Percentiles rank a stretch among this genome's conserved stretches.
These are phyloP conservation scores for Fomitiporia mediterranea DNA, from an alignment of 1,284 basidiomycete genomes.

Conservation along the genomic window DNA sequence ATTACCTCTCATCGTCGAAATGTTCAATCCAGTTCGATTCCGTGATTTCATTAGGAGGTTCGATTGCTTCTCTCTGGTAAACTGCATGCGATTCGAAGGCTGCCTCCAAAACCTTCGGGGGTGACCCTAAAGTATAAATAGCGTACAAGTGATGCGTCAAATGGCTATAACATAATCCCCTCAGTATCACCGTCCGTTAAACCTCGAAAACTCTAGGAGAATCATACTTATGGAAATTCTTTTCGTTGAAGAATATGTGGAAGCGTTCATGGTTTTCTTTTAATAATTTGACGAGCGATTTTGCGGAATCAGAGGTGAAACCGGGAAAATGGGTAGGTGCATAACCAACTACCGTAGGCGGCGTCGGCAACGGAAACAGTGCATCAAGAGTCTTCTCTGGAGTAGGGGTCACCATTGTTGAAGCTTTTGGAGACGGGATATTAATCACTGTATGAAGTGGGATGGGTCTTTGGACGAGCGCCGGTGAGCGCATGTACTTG, in stretches of 20 bases:
- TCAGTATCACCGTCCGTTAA: neutral
- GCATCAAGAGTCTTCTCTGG: conserved; percentile 23
- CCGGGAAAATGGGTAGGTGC: conserved; percentile 37
- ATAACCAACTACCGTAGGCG: conserved; percentile 24
- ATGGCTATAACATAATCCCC: conserved; percentile 36
- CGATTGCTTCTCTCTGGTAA: conserved; percentile 36
- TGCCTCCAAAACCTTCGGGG: conserved; percentile 35
- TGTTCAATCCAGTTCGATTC: conserved; percentile 44
- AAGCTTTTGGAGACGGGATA: neutral
- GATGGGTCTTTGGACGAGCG: neutral
- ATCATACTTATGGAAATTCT: conserved; percentile 52
- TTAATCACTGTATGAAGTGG: neutral
- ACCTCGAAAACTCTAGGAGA: neutral
- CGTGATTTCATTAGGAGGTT: conserved; percentile 41
- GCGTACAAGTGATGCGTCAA: conserved; percentile 47
- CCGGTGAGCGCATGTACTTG: neutral
- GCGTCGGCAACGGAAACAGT: conserved; percentile 38
- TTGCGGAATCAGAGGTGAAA: conserved; percentile 42
- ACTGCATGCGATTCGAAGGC: conserved; percentile 39
- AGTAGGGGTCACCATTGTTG: conserved; percentile 4
- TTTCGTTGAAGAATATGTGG: conserved; percentile 60
- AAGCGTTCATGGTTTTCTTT: conserved; percentile 53
- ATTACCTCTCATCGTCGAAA: conserved; percentile 44
- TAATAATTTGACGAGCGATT: conserved; percentile 40
- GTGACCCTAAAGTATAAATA: conserved; percentile 46